A percentile compares a stretch with the other conserved stretches of the same genome.
phyloP scores from a whole-genome alignment of 768 basidiomycete species.

The Suillus tomentosus region DNA sequence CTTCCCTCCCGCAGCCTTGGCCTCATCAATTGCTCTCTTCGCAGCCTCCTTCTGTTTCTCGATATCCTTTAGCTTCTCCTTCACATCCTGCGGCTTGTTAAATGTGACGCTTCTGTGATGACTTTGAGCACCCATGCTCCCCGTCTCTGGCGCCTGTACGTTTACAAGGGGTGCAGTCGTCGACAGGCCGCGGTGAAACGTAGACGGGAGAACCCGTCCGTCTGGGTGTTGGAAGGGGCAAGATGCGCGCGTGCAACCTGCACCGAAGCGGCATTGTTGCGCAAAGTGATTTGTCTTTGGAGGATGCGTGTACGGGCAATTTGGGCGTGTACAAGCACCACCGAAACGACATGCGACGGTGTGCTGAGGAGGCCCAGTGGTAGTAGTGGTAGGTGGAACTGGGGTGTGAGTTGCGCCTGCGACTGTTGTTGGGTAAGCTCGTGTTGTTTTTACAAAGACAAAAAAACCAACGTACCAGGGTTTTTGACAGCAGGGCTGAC shows the following conservation, averaged over 20 bases:
- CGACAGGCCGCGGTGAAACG: slow-evolving; percentile 79
- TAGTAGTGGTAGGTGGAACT: slow-evolving; percentile 31
- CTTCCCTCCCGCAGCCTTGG: slow-evolving; percentile 62
- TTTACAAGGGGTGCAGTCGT: slow-evolving; percentile 61
- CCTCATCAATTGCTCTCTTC: slow-evolving; percentile 67
- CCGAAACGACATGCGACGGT: slow-evolving; percentile 68
- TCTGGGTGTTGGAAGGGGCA: slow-evolving; percentile 94
- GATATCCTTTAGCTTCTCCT: slow-evolving; percentile 41
- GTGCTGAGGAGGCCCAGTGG: slow-evolving; percentile 20
- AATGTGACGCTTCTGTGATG: slow-evolving; percentile 73
- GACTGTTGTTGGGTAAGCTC: slow-evolving; percentile 23
- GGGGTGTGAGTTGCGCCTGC: slow-evolving; percentile 41
- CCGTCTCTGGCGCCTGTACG: slow-evolving; percentile 63
- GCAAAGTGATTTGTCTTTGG: slow-evolving; percentile 43
- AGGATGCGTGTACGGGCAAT: slow-evolving; percentile 73
- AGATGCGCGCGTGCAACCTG: slow-evolving; percentile 79
- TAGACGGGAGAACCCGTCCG: slow-evolving; percentile 74
- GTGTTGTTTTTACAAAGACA: slow-evolving; percentile 9
- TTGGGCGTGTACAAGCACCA: slow-evolving; percentile 64
- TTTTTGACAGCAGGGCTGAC: slow-evolving; percentile 83
- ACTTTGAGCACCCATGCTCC: slow-evolving; percentile 64
- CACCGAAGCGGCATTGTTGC: slow-evolving; percentile 79
- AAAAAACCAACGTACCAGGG: slow-evolving; percentile 44
- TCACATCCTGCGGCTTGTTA: slow-evolving; percentile 49
- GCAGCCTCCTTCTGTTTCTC: slow-evolving; percentile 61